Base-by-base conservation (phyloP, 2,329 filamentous ascomycete species). In the Gnomoniopsis smithogilvyi region DNA sequence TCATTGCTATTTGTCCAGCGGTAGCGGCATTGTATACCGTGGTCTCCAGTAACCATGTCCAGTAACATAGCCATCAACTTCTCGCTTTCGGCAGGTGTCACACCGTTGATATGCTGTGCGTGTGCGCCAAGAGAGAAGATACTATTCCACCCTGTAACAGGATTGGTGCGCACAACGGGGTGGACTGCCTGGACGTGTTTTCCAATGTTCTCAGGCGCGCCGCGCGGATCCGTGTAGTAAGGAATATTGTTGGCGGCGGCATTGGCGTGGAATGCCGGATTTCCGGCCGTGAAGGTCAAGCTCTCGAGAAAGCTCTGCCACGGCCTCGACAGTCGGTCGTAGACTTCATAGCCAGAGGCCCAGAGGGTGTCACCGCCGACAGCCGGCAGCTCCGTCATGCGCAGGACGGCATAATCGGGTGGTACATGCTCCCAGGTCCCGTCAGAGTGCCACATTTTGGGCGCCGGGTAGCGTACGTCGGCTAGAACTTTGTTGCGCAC, bases 341-440 rank as follows among this genome's bases (percentile, higher is more conserved):
- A 89, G 14, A 88, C 71, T 64, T 89, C 85, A 66, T 88, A 88
- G 0, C 84, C 85, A 0, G 83, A 86, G 0, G 86, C 86, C 85
- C 86, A 89, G 6, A 89, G 78, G 0, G 87, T 88, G 68, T 82
- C 79, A 45, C 82, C 78, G 6, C 52, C 52, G 0, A 79, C 83
- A 56, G 74, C 73, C 3, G 84, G 84, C 1, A 86, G 70, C 64
- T 84, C 70, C 0, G 75, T 77, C 3, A 87, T 69, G 0, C 81
- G 72, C 1, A 89, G 73, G 0, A 82, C 76, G 0, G 85, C 79
- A 65, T 89, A 90, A 67, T 90, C 86, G 8, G 80, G 79, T 0
- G 87, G 87, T 3, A 83, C 73, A 0, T 80, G 80, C 72, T 90
- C 87, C 60, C 88, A 90, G 0, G 81, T 80, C 63, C 89, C 88